These are phyloP conservation scores for Rhizoctonia solani DNA, from an alignment of 1,284 basidiomycete genomes.

Conservation along the genomic window DNA sequence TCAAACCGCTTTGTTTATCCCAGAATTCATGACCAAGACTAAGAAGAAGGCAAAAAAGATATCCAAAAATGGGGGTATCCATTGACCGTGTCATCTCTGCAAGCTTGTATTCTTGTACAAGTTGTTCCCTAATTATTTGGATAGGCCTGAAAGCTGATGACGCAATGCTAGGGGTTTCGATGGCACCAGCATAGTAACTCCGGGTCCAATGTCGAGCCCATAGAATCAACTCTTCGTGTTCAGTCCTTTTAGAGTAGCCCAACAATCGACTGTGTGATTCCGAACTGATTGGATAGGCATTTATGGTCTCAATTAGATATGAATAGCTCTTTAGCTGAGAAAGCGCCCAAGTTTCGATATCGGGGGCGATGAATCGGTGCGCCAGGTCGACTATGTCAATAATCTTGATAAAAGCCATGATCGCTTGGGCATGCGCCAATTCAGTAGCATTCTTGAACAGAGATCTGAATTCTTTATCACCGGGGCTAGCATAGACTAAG, in stretches of 20 bases:
- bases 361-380: slow-evolving; percentile 20
- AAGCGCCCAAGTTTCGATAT: slow-evolving; percentile 26
- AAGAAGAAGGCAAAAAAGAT: slow-evolving; percentile 20
- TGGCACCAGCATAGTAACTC: slow-evolving; percentile 12
- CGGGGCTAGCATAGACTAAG: slow-evolving; percentile 1
- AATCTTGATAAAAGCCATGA: not conserved
- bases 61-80: slow-evolving; percentile 19
- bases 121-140: not conserved
- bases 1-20: slow-evolving; percentile 2
- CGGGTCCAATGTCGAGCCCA: slow-evolving; percentile 22
- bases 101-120: slow-evolving; percentile 14
- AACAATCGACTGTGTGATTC: slow-evolving; percentile 16
- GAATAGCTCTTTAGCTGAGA: slow-evolving; percentile 6
- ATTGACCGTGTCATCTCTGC: not conserved
- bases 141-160: not conserved
- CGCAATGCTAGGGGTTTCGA: not conserved
- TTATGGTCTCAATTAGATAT: not conserved
- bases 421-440: not conserved
- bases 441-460: slow-evolving; percentile 1
- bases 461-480: slow-evolving; percentile 6
- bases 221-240: not conserved
- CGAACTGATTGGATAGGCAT: slow-evolving; percentile 12
- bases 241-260: not conserved
- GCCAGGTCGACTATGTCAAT: slow-evolving; percentile 23
- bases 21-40: slow-evolving; percentile 21